phyloP scores from a whole-genome alignment of 179 eudicot species.

The Heliamphora pulchella region DNA sequence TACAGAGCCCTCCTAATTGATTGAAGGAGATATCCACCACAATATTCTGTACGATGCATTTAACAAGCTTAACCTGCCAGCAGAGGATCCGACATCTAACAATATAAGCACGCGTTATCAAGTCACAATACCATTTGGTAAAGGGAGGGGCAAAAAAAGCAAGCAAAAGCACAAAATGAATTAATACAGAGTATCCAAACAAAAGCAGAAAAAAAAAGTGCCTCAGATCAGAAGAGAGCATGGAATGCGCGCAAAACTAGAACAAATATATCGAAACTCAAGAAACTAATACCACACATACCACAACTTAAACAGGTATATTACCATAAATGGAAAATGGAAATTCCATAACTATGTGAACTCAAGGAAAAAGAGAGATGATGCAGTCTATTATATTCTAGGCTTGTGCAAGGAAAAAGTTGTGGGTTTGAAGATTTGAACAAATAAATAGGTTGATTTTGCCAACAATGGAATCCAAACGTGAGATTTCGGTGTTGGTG shows the following conservation, averaged over 20 bases:
- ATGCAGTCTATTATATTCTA: no score
- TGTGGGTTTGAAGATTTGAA: no score
- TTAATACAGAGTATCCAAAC: neutral
- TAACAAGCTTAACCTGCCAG: constrained; percentile 90
- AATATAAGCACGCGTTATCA: neutral
- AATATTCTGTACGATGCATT: constrained; percentile 85
- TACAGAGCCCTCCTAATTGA: constrained; percentile 88
- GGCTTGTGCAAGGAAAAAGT: no score
- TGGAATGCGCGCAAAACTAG: neutral
- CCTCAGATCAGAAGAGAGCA: neutral
- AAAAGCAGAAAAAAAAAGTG: neutral
- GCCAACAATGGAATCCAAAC: neutral
- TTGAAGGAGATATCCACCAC: constrained; percentile 94
- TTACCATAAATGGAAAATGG: no score
- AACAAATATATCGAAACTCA: neutral
- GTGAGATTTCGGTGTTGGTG: neutral
- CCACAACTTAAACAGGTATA: neutral
- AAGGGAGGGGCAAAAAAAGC: neutral
- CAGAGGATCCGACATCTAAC: constrained; percentile 16
- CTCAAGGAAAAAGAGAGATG: no score
- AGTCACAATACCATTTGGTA: neutral
- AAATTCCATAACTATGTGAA: no score
- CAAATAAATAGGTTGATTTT: no score
- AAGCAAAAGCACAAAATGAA: neutral
- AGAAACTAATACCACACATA: neutral